Evolutionary conservation across 2,329 filamentous ascomycete species (phyloP).

Genomic region (Amphichorda felina): DNA sequence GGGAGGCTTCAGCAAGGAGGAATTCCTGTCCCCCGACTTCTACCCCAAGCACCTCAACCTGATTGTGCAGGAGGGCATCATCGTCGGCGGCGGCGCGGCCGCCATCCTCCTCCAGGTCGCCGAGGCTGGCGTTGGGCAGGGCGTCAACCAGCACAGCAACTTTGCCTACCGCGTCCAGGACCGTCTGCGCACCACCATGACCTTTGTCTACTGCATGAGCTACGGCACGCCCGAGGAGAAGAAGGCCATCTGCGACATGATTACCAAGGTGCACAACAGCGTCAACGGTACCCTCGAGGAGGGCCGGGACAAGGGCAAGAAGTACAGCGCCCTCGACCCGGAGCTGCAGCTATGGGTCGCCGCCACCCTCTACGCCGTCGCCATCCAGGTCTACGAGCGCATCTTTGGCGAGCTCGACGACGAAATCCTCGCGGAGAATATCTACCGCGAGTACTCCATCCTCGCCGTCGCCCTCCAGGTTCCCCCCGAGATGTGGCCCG

Average conservation of each 20-base stretch:
- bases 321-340: slow-evolving; percentile 18
- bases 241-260: slow-evolving; percentile 15
- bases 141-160: slow-evolving; percentile 23
- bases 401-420: slow-evolving; percentile 16
- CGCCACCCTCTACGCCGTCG: slow-evolving; percentile 20
- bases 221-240: slow-evolving; percentile 19
- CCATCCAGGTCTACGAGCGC: slow-evolving; percentile 17
- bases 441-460: slow-evolving; percentile 12
- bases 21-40: slow-evolving; percentile 10
- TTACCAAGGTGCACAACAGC: slow-evolving; percentile 16
- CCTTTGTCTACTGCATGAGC: slow-evolving; percentile 22
- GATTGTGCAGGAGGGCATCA: slow-evolving; percentile 19
- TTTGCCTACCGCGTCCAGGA: slow-evolving; percentile 19
- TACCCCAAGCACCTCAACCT: slow-evolving; percentile 15
- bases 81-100: slow-evolving; percentile 20
- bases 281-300: slow-evolving; percentile 13
- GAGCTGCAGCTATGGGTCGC: slow-evolving; percentile 23
- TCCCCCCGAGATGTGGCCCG: slow-evolving; percentile 20
- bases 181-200: slow-evolving; percentile 22
- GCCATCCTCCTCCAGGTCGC: slow-evolving; percentile 23
- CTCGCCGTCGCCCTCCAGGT: slow-evolving; percentile 12
- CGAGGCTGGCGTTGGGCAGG: slow-evolving; percentile 19
- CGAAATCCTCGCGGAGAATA: slow-evolving; percentile 10
- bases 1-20: slow-evolving; percentile 7
- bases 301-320: slow-evolving; percentile 6